Base-by-base conservation (phyloP, 192 early-diverging fungal genomes). In the Backusella westeae region DNA sequence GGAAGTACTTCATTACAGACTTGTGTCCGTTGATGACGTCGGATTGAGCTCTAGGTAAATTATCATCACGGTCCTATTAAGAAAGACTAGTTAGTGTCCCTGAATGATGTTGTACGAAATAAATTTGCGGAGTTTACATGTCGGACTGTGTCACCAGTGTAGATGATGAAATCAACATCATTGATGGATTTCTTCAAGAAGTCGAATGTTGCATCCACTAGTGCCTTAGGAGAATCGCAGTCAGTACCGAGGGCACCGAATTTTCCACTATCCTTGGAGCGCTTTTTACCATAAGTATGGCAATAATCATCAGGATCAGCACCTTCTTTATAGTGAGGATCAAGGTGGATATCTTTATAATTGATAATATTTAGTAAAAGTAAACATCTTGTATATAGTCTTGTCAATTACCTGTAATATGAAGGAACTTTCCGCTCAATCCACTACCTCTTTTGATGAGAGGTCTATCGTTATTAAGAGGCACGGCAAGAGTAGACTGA, bases 111-210 rank as follows among this genome's bases (percentile, higher is more conserved):
- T 66, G 42, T 56, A 34, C 23, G 41, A 72, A 23, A 36, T 41
- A 63, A 34, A 17, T 63, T 63, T 63, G 29, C 29, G 15, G 72
- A 77, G 36, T 67, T 74, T 79, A 79, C 81, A 71, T 85, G 83
- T n/a, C 81, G 74, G 3, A 76, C 73, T 3, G 78, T 75, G 49
- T 85, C 83, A 44, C 80, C 80, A 41, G 83, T 85, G 71, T 85
- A 85, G 26, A 85, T 49, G 36, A 85, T 70, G 69, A 85, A 85
- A 67, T 85, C 81, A 34, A 82, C 67, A 56, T 80, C 73, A 8
- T 66, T 39, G 15, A 83, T 59, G 2, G 70, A 42, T 10, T 71
- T 72, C 19, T 78, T 77, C 46, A 85, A 42, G 38, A 80, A 83
- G 7, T 42, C 52, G 49, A 85, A 83, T 9, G 81, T 67, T 1